phyloP scores from a whole-genome alignment of 257 asterid species.

The Primulina huaijiensis region DNA sequence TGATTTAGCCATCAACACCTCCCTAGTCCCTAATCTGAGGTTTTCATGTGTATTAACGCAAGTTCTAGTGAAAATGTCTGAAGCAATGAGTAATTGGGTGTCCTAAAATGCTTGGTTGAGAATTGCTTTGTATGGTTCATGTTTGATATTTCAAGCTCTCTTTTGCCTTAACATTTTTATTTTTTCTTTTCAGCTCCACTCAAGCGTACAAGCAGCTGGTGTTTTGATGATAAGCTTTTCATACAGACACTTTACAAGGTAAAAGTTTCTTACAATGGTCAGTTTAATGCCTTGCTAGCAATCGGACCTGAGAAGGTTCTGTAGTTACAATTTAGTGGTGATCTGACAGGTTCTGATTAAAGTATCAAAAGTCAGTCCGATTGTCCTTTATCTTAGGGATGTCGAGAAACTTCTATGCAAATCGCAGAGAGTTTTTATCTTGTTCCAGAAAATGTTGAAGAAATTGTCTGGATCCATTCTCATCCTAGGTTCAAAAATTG shows the following conservation, averaged over 20 bases:
- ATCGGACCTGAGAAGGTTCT: too few species aligned
- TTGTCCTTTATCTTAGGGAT: slow-evolving; percentile 77
- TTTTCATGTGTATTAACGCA: too few species aligned
- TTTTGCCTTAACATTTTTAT: slow-evolving; percentile 4
- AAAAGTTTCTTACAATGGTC: slow-evolving; percentile 1
- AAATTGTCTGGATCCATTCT: slow-evolving; percentile 64
- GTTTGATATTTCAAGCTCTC: not conserved
- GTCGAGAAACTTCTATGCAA: slow-evolving; percentile 59
- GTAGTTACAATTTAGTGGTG: slow-evolving; percentile 9
- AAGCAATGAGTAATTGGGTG: too few species aligned
- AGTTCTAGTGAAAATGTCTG: too few species aligned
- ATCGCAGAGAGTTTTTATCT: slow-evolving; percentile 48
- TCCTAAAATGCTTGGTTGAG: too few species aligned
- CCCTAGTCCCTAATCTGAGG: too few species aligned
- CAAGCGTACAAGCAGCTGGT: slow-evolving; percentile 63
- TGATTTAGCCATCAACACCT: too few species aligned
- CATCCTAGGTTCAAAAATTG: slow-evolving; percentile 77
- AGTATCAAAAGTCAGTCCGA: slow-evolving; percentile 57
- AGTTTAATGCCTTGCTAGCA: too few species aligned
- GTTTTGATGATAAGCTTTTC: slow-evolving; percentile 58
- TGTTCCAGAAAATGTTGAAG: slow-evolving; percentile 84
- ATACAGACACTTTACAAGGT: slow-evolving; percentile 6
- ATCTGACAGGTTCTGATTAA: slow-evolving; percentile 56
- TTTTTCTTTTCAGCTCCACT: slow-evolving; percentile 47
- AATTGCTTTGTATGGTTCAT: not conserved